A percentile compares a stretch with the other conserved stretches of the same genome.
These are phyloP conservation scores for Fusarium sp. DNA, from an alignment of 2,329 filamentous ascomycete genomes.

Conservation along the genomic window DNA sequence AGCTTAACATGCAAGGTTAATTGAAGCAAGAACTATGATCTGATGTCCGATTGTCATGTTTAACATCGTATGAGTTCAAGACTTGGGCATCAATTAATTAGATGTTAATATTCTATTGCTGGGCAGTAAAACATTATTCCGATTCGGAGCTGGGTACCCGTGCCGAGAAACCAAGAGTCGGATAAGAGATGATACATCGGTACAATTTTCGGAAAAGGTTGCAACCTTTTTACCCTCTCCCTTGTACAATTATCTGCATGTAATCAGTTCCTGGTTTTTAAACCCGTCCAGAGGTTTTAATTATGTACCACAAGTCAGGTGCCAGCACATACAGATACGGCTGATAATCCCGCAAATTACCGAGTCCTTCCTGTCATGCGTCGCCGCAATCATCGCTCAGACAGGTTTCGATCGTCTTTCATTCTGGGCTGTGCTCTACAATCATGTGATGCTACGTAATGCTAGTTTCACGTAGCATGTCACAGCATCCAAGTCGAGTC, in stretches of 20 bases:
- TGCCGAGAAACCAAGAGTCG: neutral
- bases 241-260: neutral
- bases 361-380: neutral
- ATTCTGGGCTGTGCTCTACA: neutral
- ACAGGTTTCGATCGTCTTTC: conserved; percentile 1
- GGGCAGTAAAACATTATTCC: neutral
- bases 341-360: conserved; percentile 8
- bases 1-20: conserved; percentile 31
- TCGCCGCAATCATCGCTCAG: neutral
- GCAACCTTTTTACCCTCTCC: neutral
- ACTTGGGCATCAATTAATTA: neutral
- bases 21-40: neutral
- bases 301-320: neutral
- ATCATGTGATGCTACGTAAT: conserved; percentile 1
- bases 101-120: neutral
- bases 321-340: neutral
- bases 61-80: neutral
- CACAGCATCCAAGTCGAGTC: neutral
- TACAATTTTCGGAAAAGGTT: conserved; percentile 8
- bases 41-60: neutral
- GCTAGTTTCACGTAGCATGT: neutral
- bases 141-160: neutral
- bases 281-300: neutral
- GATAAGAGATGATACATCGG: neutral
- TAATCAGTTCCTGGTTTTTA: neutral